A percentile compares a stretch with the other conserved stretches of the same genome.
These are phyloP conservation scores for Camelina neglecta DNA, from an alignment of 345 rosid genomes.

Conservation along the genomic window DNA sequence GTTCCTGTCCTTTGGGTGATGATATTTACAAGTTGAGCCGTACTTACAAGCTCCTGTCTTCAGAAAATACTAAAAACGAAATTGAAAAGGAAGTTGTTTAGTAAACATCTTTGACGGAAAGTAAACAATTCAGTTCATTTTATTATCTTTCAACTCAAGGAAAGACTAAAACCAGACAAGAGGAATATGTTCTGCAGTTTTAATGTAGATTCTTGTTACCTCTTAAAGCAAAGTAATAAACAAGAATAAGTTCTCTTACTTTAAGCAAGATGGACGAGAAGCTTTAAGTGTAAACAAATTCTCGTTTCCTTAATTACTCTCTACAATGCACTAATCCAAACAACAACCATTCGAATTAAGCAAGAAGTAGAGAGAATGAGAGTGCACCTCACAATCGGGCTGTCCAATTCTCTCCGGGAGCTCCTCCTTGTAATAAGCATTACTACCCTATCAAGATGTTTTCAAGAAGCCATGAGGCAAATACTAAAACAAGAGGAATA, in stretches of 20 bases:
- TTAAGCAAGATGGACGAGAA: conserved; percentile 7
- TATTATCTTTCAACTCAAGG: conserved; percentile 1
- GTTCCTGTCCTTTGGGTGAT: conserved; percentile 85
- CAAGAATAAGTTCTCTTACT: conserved; percentile 3
- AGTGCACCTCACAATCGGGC: conserved; percentile 72
- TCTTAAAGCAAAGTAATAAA: conserved; percentile 5
- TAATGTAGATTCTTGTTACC: conserved; percentile 28
- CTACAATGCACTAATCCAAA: conserved; percentile 5
- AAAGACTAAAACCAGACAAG: conserved; percentile 28
- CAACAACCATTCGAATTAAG: not conserved
- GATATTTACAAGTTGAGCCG: conserved; percentile 83
- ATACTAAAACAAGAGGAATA: no score
- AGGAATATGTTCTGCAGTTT: conserved; percentile 22
- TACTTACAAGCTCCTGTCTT: conserved; percentile 90
- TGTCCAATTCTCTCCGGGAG: conserved; percentile 74
- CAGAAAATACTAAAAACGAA: conserved; percentile 65
- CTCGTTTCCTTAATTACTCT: not conserved
- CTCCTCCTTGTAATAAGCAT: conserved; percentile 54
- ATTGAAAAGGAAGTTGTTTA: not conserved
- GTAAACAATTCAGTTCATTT: no score
- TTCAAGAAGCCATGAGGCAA: conserved; percentile 19
- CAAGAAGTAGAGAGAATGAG: not conserved
- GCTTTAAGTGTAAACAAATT: conserved; percentile 7
- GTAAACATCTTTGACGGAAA: no score
- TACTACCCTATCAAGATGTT: conserved; percentile 46